phyloP scores from a whole-genome alignment of 2,329 filamentous ascomycete species.

The Alternaria burnsii region DNA sequence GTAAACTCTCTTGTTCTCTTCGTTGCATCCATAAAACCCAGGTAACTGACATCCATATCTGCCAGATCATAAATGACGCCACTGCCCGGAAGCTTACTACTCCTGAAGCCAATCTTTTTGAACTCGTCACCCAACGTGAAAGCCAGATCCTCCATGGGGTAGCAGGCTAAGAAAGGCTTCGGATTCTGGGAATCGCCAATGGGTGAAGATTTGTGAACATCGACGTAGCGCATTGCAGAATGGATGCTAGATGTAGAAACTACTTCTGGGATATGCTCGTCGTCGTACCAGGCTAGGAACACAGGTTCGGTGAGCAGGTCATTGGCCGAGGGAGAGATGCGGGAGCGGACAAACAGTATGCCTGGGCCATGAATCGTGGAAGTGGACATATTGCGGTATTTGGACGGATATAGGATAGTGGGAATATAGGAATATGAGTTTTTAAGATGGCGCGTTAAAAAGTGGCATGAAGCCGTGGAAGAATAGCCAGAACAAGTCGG shows the following conservation, averaged over 20 bases:
- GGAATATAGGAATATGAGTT: not conserved
- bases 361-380: slow-evolving; percentile 19
- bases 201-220: slow-evolving; percentile 33
- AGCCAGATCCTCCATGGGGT: slow-evolving; percentile 48
- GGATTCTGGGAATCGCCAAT: slow-evolving; percentile 14
- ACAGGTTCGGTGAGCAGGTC: slow-evolving; percentile 43
- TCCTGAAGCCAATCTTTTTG: slow-evolving; percentile 45
- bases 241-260: slow-evolving; percentile 45
- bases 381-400: not conserved
- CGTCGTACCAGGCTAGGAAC: slow-evolving; percentile 52
- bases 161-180: slow-evolving; percentile 50
- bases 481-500: not conserved
- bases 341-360: slow-evolving; percentile 26
- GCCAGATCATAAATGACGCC: slow-evolving; percentile 41
- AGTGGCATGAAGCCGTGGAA: too few relatives aligned
- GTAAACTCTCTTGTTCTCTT: slow-evolving; percentile 8
- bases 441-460: not conserved
- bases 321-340: slow-evolving; percentile 33
- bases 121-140: slow-evolving; percentile 50
- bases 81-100: slow-evolving; percentile 38
- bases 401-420: too few relatives aligned
- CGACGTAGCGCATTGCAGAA: slow-evolving; percentile 45
- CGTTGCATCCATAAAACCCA: slow-evolving; percentile 26
- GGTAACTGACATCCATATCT: slow-evolving; percentile 41
- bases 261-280: slow-evolving; percentile 53